Evolutionary conservation across 208 protist species (phyloP), one percentile per base, ranked within the genome.

Genomic region (Acanthamoeba castellanii): DNA sequence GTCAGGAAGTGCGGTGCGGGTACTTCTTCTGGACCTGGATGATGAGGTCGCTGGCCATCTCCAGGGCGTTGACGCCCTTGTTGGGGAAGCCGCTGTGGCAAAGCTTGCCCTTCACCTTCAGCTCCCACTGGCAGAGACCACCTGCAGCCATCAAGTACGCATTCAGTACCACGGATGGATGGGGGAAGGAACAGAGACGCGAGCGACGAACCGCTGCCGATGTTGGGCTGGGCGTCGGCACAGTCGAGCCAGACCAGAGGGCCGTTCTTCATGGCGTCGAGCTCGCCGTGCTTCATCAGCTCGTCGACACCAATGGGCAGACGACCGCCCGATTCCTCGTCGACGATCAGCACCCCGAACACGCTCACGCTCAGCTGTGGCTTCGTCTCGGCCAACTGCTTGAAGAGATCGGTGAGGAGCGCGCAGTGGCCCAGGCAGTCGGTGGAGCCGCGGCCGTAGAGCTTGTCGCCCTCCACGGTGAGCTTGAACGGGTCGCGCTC

Each of bases 351-450:
- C 25, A 98, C 97, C 57, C 96, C 97, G 59, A 89, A 72, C 11
- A 98, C 93, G 30, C 94, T 72, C n/a, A 94, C 81, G 25, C 97
- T 96, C 25, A 98, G 93, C 59, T 11, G 3, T 37, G 96, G 93
- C 52, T 97, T 96, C n/a, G 94, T 91, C 7, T 95, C 95, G 9
- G 96, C 97, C 18, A 98, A 59, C 95, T 85, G 57, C 50, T 95
- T 94, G 59, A 98, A 97, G 6, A 98, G 68, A 32, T 96, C 95
- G 22, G 97, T 97, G 22, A 98, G 57, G 2, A 98, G 68, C 22
- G 96, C 96, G 45, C 98, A 97, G 78, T 98, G 97, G 37, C 97
- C 97, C 27, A 98, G 76, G 84, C 97, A 98, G 91, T 98, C 97
- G 13, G 97, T 98, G 14, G 95, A 93, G 78, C 97, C 97, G 66